Evolutionary conservation across 2,329 filamentous ascomycete genomes (phyloP).

Genomic region (Fusarium nygamai): DNA sequence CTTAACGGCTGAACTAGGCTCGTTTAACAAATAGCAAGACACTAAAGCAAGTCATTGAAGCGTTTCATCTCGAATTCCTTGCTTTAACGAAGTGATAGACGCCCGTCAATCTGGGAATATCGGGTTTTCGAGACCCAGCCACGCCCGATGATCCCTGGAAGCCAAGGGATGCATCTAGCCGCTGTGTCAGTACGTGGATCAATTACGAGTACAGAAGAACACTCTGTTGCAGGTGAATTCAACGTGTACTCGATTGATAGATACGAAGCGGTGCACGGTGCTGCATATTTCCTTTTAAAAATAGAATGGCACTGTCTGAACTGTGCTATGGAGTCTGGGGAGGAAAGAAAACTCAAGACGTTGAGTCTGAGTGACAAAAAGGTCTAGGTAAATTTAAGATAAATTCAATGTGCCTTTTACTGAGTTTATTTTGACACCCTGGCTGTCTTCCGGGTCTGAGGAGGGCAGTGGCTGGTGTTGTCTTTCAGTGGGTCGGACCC

Average conservation of each 20-base stretch:
- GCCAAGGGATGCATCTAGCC: conserved; percentile 1
- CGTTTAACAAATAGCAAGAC: neutral
- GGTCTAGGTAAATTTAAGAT: rapidly evolving
- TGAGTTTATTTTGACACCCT: neutral
- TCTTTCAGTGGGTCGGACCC: conserved; percentile 4
- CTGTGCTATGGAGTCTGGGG: neutral
- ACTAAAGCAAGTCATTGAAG: conserved; percentile 1
- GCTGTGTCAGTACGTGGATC: conserved; percentile 9
- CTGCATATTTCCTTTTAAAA: conserved; percentile 1
- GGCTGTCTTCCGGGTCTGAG: rapidly evolving
- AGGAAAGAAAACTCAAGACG: neutral
- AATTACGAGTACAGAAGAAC: neutral
- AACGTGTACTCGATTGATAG: neutral
- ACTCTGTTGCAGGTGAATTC: neutral
- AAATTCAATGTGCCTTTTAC: rapidly evolving
- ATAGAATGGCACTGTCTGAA: neutral
- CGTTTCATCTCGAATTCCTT: conserved; percentile 16
- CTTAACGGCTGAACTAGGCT: conserved; percentile 1
- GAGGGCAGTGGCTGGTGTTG: conserved; percentile 1
- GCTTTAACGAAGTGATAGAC: neutral
- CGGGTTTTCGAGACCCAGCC: neutral
- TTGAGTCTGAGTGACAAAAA: neutral
- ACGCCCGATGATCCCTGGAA: neutral
- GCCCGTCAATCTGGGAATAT: neutral
- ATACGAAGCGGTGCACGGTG: neutral